Evolutionary conservation across 1,139 yeast genomes (phyloP), one percentile per base, ranked within the genome.

Genomic region (Candida mesenterica): DNA sequence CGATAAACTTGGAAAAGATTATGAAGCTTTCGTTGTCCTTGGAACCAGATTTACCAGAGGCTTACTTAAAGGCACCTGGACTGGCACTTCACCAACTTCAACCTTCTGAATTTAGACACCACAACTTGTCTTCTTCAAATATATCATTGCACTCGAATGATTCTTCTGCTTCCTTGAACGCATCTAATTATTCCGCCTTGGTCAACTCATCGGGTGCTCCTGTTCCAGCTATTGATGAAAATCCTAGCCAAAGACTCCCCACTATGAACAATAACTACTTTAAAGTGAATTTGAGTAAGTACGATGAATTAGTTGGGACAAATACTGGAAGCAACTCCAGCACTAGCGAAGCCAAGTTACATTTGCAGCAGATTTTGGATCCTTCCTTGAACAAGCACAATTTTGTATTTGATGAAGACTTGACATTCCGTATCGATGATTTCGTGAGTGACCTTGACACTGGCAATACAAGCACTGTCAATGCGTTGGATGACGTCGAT

Each of bases 21-120:
- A 70, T 71, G 77, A 50, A 51, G 31, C 50, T 61, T 28, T 69
- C 75, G 0, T 50, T 69, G 31, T 44, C 40, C 2, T 57, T 67
- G 36, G 74, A 71, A 38, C 70, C 73, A 2, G 68, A 61, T 16
- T 49, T 66, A 28, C 68, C 68, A 1, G 77, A 71, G 41, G 59
- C 60, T 2, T 70, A 70, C 40, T 48, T 69, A 33, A 55, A 48
- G 26, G 39, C 24, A 22, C 39, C 17, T 14, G 13, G n/a, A 15
- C n/a, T 19, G 9, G 9, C 9, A 19, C 43, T 12, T 19, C 44
- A n/a, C 42, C 48, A 24, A 16, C 40, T 15, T 50, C 43, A 4
- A 18, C 31, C 18, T 31, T 38, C n/a, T 44, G 19, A 42, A 29
- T 34, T 31, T 15, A 38, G 45, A 22, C 36, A 46, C 24, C 37